These are phyloP conservation scores for Aspergillus baeticus DNA, from an alignment of 495 filamentous ascomycete genomes.

Conservation along the genomic window DNA sequence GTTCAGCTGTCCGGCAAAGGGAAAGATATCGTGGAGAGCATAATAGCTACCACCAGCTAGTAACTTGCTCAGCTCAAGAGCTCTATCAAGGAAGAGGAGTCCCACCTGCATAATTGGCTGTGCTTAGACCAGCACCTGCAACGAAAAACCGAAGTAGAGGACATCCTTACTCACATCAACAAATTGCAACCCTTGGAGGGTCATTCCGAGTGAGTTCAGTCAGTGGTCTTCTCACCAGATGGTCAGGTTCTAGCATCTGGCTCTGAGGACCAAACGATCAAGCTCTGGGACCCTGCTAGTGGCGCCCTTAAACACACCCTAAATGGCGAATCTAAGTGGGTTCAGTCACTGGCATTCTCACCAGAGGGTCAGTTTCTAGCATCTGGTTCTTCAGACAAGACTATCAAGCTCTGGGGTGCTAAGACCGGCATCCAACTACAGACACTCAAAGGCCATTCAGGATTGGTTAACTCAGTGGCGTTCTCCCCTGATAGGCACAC, in stretches of 20 bases:
- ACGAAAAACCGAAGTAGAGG: conserved; percentile 4
- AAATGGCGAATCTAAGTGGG: too few species aligned
- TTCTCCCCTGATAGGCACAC: not conserved
- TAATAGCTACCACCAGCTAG: conserved; percentile 1
- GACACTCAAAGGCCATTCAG: too few species aligned
- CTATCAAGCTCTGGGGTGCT: not conserved
- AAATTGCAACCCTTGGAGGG: conserved; percentile 18
- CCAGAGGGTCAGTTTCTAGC: not conserved
- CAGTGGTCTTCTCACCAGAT: conserved; percentile 25
- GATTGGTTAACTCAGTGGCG: too few species aligned
- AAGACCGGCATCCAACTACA: not conserved
- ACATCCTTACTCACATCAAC: conserved; percentile 4
- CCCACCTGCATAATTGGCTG: conserved; percentile 4
- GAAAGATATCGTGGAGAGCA: conserved; percentile 4
- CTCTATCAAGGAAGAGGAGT: conserved; percentile 4
- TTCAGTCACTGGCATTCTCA: not conserved
- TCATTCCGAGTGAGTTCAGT: conserved; percentile 13
- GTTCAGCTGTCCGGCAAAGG: not conserved
- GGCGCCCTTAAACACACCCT: not conserved
- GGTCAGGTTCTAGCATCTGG: conserved; percentile 8
- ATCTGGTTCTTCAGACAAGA: not conserved
- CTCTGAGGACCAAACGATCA: not conserved
- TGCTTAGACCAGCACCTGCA: conserved; percentile 5
- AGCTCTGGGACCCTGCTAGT: not conserved
- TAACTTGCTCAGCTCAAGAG: conserved; percentile 1